A percentile compares a stretch with the other conserved stretches of the same genome.
Evolutionary conservation across 2,329 filamentous ascomycete genomes (phyloP).

Genomic region (Venturiaceae sp.): DNA sequence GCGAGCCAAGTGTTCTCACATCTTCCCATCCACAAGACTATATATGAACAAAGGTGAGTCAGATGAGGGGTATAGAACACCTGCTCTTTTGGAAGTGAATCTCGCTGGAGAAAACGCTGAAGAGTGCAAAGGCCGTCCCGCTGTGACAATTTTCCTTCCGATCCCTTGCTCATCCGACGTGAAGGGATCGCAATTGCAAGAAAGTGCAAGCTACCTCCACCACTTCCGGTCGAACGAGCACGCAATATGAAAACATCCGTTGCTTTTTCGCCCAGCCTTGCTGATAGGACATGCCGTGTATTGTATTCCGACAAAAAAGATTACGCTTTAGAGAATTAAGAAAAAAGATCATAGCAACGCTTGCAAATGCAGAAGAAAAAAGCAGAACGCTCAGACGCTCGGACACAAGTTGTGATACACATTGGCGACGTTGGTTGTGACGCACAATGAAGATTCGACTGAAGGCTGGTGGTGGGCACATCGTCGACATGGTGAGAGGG

Average conservation of each 20-base stretch:
- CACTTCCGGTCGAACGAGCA: not conserved
- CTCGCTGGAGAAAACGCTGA: not conserved
- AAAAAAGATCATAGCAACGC: constrained; percentile 1
- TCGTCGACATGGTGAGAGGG: not conserved
- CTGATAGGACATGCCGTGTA: not conserved
- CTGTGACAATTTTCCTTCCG: not conserved
- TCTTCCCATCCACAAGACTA: not conserved
- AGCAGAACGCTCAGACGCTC: constrained; percentile 6
- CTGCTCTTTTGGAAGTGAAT: not conserved
- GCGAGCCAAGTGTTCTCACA: not conserved
- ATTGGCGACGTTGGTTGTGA: not conserved
- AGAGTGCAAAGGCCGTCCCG: not conserved
- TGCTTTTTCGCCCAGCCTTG: not conserved
- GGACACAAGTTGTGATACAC: constrained; percentile 5
- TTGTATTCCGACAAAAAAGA: constrained; percentile 7
- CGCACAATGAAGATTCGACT: not conserved
- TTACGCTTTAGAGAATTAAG: constrained; percentile 4
- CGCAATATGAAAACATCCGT: not conserved
- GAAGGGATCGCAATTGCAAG: not conserved
- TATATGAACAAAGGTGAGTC: constrained; percentile 2
- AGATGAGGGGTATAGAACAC: constrained; percentile 2
- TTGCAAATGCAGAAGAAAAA: constrained; percentile 6
- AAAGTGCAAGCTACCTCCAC: no score
- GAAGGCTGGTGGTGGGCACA: not conserved
- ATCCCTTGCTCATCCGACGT: not conserved